A percentile compares a stretch with the other conserved stretches of the same genome.
These are phyloP conservation scores for Sarocladium strictum DNA, from an alignment of 2,329 filamentous ascomycete genomes.

Conservation along the genomic window DNA sequence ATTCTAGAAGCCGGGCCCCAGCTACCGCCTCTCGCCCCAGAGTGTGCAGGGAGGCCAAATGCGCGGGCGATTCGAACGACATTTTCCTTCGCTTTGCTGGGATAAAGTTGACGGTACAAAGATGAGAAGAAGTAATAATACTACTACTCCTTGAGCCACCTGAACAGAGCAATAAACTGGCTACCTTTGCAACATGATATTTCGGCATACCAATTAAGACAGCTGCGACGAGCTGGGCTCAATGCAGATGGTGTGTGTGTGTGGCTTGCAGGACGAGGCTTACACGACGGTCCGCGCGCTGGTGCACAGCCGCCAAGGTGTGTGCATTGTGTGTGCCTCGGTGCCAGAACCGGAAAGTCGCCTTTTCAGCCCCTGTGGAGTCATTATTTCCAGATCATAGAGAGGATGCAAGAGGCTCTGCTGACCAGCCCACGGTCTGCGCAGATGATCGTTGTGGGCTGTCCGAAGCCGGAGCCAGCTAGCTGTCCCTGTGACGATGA, in stretches of 20 bases:
- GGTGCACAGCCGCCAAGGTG: neutral
- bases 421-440: no score
- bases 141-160: neutral
- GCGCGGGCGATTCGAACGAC: neutral
- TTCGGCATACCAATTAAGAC: neutral
- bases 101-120: neutral
- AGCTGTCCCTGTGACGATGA: no score
- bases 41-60: neutral
- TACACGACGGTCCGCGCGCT: neutral
- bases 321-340: neutral
- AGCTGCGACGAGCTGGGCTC: neutral
- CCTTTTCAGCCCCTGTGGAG: neutral
- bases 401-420: no score
- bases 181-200: neutral
- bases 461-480: no score
- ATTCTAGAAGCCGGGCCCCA: no score
- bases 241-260: neutral
- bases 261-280: constrained; percentile 5
- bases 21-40: neutral
- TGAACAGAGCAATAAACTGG: neutral
- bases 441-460: no score
- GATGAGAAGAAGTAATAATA: neutral
- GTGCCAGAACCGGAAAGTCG: neutral
- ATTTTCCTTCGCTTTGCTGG: no score
- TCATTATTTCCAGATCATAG: no score